Conservation (phyloP, 305 asterid genomes). For the Solanum chacoense region DNA sequence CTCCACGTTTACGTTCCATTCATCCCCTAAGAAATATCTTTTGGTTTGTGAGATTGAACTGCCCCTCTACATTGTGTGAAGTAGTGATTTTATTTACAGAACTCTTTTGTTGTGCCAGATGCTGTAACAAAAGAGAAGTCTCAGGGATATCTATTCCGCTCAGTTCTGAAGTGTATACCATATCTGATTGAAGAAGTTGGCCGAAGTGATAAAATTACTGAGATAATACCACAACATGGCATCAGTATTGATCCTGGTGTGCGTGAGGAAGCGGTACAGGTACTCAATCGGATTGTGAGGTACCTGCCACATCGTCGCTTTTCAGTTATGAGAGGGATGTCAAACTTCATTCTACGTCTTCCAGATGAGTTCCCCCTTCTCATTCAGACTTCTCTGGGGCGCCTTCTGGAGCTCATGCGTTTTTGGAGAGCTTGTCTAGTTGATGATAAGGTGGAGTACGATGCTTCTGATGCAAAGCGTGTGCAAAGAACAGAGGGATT, state of each 20-base stretch:
- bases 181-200: slow-evolving; percentile 99
- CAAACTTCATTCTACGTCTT: slow-evolving; percentile 80
- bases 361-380: slow-evolving; percentile 99
- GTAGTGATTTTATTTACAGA: background rate
- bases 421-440: slow-evolving; percentile 93
- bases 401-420: slow-evolving; percentile 96
- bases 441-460: slow-evolving; percentile 58
- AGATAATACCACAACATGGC: slow-evolving; percentile 98
- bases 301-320: slow-evolving; percentile 97
- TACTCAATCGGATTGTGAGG: slow-evolving; percentile 84
- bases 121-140: slow-evolving; percentile 93
- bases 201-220: slow-evolving; percentile 91
- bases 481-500: slow-evolving; percentile 81
- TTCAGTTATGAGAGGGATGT: slow-evolving; percentile 98
- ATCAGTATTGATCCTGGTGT: slow-evolving; percentile 99
- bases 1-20: background rate
- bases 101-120: slow-evolving; percentile 43
- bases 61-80: background rate
- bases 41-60: background rate
- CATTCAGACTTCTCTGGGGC: slow-evolving; percentile 94
- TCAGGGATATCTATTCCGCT: slow-evolving; percentile 94
- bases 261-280: slow-evolving; percentile 98
- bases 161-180: slow-evolving; percentile 97
- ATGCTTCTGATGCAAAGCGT: slow-evolving; percentile 54
- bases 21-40: background rate